These are phyloP conservation scores for Pterocarpus macrocarpus DNA, from an alignment of 306 rosid species.

Conservation along the genomic window DNA sequence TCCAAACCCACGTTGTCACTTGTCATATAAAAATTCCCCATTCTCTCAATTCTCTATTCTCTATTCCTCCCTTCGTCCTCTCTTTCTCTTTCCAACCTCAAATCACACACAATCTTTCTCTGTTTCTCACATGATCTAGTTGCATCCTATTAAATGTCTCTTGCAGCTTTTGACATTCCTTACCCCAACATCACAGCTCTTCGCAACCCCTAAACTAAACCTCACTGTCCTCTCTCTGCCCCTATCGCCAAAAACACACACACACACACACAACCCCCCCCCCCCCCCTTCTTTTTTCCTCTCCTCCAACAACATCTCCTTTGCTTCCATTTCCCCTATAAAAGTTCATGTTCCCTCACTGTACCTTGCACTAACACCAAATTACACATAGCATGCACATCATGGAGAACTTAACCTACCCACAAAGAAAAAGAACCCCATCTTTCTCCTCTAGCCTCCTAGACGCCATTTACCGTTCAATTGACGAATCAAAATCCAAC, in stretches of 20 bases:
- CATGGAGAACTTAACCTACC: slow-evolving; percentile 43
- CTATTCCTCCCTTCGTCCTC: neutral
- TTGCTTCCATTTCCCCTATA: slow-evolving; percentile 28
- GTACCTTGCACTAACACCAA: neutral
- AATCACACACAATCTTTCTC: slow-evolving; percentile 38
- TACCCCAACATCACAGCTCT: slow-evolving; percentile 69
- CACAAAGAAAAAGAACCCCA: slow-evolving; percentile 75
- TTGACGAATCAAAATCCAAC: slow-evolving; percentile 65
- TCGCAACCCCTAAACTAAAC: slow-evolving; percentile 43
- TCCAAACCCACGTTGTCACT: slow-evolving; percentile 32
- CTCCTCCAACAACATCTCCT: neutral
- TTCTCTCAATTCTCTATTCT: neutral
- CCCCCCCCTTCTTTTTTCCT: too few relatives aligned
- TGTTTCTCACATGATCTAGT: slow-evolving; percentile 56
- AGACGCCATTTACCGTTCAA: slow-evolving; percentile 68
- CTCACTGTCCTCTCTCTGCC: slow-evolving; percentile 28
- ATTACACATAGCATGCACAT: slow-evolving; percentile 39
- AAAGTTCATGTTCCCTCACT: slow-evolving; percentile 32
- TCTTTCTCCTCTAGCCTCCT: slow-evolving; percentile 80
- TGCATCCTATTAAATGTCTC: slow-evolving; percentile 46
- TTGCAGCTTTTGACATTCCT: slow-evolving; percentile 69
- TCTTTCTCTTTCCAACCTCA: neutral
- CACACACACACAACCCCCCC: neutral
- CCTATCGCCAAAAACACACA: slow-evolving; percentile 13
- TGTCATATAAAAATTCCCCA: slow-evolving; percentile 1